A percentile compares a stretch with the other conserved stretches of the same genome.
phyloP scores from a whole-genome alignment of 257 asterid species.

The Apocynum venetum region DNA sequence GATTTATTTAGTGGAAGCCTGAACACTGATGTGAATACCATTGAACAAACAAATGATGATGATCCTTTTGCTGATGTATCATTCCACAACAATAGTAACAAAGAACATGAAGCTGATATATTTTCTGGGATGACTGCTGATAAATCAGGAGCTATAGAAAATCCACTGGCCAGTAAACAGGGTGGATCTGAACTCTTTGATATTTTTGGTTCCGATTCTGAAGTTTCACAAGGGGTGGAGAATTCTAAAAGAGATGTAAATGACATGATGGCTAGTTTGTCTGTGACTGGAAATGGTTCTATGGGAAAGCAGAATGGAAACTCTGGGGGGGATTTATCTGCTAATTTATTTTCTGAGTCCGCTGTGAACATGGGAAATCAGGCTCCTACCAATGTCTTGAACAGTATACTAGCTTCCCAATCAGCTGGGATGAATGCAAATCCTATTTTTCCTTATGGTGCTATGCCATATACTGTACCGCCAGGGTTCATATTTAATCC shows the following conservation, averaged over 20 bases:
- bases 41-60: conserved; percentile 49
- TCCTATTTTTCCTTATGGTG: conserved; percentile 58
- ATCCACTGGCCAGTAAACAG: conserved; percentile 29
- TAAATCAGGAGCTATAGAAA: conserved; percentile 37
- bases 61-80: conserved; percentile 98
- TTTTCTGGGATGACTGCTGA: conserved; percentile 61
- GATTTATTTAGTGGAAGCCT: conserved; percentile 65
- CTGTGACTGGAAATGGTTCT: conserved; percentile 46
- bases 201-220: conserved; percentile 50
- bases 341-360: conserved; percentile 31
- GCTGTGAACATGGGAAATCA: conserved; percentile 29
- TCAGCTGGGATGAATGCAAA: conserved; percentile 45
- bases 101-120: conserved; percentile 48
- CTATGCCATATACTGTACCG: conserved; percentile 57
- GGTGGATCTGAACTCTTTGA: conserved; percentile 58
- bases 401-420: conserved; percentile 48
- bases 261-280: conserved; percentile 56
- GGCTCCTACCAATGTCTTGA: conserved; percentile 42
- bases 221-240: conserved; percentile 32
- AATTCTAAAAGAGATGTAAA: conserved; percentile 39
- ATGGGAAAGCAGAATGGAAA: conserved; percentile 38
- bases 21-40: conserved; percentile 31
- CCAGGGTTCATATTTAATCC: conserved; percentile 66
- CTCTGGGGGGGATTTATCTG: conserved; percentile 24
- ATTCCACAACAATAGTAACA: conserved; percentile 50